Evolutionary conservation across 2,329 filamentous ascomycete species (phyloP), one percentile per base, ranked within the genome.

Genomic region (Fusarium sterilihyphosum): DNA sequence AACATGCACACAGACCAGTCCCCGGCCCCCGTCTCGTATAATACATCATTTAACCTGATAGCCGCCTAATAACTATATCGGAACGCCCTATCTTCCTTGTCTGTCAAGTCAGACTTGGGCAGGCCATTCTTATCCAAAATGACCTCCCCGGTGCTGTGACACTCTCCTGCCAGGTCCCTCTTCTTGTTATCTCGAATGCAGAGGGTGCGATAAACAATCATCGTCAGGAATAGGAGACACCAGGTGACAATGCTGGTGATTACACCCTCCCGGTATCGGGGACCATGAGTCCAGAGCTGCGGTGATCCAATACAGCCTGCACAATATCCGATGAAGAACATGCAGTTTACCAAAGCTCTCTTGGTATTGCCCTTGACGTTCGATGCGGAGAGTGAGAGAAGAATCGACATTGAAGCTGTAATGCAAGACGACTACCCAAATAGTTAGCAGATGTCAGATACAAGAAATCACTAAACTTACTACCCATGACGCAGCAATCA

Each of bases 281-380:
- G 59, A 4, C 49, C 49, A n/a, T 61, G 29, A 12, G 59, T 61
- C 59, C 59, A 61, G 9, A 61, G 33, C 6, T 61, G 59, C 0
- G 59, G 59, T 5, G 47, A 56, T 11, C 47, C 59, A 9, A 61
- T 61, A 10, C 47, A 56, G 29, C 47, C 59, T 16, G 59, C 49
- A 2, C 47, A 56, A 6, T 61, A 61, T 17, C 47, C 47, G n/a
- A 61, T 57, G n/a, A 61, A 61, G 59, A 61, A 61, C 47, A 56
- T 57, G 6, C 49, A 43, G 16, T 57, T 61, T 2, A 43, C 49
- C 5, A 57, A 13, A 8, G 59, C 59, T 57, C 49, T 43, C 29
- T 61, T 61, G 20, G 59, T 57, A 12, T 61, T 61, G 5, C 59
- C 59, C 13, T 61, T 61, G n/a, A 61, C 59, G 13, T 61, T 61